A percentile compares a stretch with the other conserved stretches of the same genome.
Conservation (phyloP, 1,284 basidiomycete genomes). For the Afroboletus lepidellus region DNA sequence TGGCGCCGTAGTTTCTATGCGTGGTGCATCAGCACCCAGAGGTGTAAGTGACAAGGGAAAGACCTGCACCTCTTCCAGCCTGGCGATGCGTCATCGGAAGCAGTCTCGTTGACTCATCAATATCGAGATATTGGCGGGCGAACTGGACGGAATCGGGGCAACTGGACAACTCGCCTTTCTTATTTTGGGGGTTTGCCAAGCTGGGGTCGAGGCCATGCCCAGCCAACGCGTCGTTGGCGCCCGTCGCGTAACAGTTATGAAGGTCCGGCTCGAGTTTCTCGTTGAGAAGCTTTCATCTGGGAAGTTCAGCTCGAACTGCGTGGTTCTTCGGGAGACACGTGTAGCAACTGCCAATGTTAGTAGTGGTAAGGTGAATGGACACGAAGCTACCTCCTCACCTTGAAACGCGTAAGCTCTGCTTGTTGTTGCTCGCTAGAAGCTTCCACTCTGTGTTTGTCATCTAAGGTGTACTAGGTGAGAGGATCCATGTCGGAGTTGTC, state of each 20-base stretch:
- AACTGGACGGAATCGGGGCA: constrained; percentile 63
- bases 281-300: constrained; percentile 77
- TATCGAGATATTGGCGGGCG: constrained; percentile 85
- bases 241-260: constrained; percentile 43
- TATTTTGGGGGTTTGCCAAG: constrained; percentile 11
- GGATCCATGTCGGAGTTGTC: constrained; percentile 58
- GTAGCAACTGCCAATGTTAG: constrained; percentile 66
- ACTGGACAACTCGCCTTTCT: constrained; percentile 22
- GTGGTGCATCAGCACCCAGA: neutral
- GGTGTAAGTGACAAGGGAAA: neutral
- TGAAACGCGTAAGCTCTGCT: constrained; percentile 87
- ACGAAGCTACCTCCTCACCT: constrained; percentile 59
- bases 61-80: constrained; percentile 85
- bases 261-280: constrained; percentile 92
- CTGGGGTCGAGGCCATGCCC: constrained; percentile 61
- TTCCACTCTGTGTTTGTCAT: no score
- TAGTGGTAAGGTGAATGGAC: neutral
- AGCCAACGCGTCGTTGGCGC: constrained; percentile 55
- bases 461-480: no score
- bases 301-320: constrained; percentile 62
- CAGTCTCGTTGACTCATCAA: constrained; percentile 93
- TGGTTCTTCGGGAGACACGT: constrained; percentile 76
- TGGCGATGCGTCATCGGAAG: constrained; percentile 92
- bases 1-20: constrained; percentile 87
- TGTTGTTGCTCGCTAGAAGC: constrained; percentile 91